These are phyloP conservation scores for Diplotaxis tenuifolia DNA, from an alignment of 345 rosid genomes.

Conservation along the genomic window DNA sequence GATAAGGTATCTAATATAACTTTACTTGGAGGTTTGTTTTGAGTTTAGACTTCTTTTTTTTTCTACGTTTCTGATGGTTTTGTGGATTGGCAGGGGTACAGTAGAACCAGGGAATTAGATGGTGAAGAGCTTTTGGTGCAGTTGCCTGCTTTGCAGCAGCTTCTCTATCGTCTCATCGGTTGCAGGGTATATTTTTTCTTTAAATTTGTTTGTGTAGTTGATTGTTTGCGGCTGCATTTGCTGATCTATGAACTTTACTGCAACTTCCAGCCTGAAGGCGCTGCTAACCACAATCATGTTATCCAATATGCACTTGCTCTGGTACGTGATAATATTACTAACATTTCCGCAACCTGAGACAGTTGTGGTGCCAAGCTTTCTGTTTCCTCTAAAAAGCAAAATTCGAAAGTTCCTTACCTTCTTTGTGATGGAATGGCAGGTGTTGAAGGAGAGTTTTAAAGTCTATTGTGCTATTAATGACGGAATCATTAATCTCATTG, in stretches of 20 bases:
- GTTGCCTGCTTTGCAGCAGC: conserved; percentile 86
- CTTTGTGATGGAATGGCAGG: conserved; percentile 43
- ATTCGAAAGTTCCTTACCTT: background rate
- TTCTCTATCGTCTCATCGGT: conserved; percentile 88
- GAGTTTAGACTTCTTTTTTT: background rate
- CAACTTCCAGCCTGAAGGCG: conserved; percentile 88
- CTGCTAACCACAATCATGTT: conserved; percentile 77
- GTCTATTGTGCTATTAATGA: conserved; percentile 93
- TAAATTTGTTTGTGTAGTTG: background rate
- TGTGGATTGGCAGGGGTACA: conserved; percentile 62
- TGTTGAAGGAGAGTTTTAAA: conserved; percentile 97
- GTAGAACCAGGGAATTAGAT: conserved; percentile 85
- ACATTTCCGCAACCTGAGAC: background rate
- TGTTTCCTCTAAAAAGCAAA: background rate
- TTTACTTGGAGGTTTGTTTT: background rate
- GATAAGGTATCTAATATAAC: conserved; percentile 58
- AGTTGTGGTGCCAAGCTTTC: background rate
- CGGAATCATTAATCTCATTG: conserved; percentile 98
- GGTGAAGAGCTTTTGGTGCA: conserved; percentile 85
- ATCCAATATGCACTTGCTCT: conserved; percentile 96
- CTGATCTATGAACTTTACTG: conserved; percentile 15
- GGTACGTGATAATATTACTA: conserved; percentile 44
- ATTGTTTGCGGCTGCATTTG: conserved; percentile 3
- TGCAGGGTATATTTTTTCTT: conserved; percentile 62
- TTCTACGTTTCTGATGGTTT: conserved; percentile 11